Base-by-base conservation (phyloP, 306 rosid species). In the Cucumis melo region DNA sequence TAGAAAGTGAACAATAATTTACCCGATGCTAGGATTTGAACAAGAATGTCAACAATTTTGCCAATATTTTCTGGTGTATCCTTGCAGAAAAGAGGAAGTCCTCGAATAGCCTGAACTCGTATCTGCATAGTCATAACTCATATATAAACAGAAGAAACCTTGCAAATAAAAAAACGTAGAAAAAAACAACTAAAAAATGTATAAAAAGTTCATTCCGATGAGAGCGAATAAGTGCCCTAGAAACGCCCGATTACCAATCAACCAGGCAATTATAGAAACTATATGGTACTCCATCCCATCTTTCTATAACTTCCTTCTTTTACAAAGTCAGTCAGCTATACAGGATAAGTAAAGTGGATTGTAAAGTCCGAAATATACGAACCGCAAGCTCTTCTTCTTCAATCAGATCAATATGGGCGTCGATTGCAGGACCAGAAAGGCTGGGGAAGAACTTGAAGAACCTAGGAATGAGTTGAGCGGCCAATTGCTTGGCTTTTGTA, bases 101-200 rank as follows among this genome's bases (percentile, higher is more conserved):
- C 99, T 80, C 99, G 89, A 76, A 94, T 90, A 41, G 99, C 99
- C 83, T 94, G 99, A 74, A 94, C 99, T 75, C 99, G 97, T 75
- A 94, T 96, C 99, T 94, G 75, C 59, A 76, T 64, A 65, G 78
- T 23, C 72, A 79, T 50, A 59, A 32, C 36, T 32, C 36, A 32
- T 32, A 32, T 20, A 60, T 20, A 27, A 68, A 81, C n/a, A 72
- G 36, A 46, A 72, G 60, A 70, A 27, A 17, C 16, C 64, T 50
- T 34, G 77, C 44, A 77, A 73, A n/a, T 73, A 50, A 51, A 78
- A 50, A 51, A 78, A 20, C 61, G 24, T 38, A 10, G 27, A 23
- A 24, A 70, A 70, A 23, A 19, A 67, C 51, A 62, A 14, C 61
- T 29, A 73, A 51, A 5, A 23, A 51, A 53, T 27, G 15, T n/a